Conservation (phyloP, 495 filamentous ascomycete genomes). For the Aspergillus taichungensis region DNA sequence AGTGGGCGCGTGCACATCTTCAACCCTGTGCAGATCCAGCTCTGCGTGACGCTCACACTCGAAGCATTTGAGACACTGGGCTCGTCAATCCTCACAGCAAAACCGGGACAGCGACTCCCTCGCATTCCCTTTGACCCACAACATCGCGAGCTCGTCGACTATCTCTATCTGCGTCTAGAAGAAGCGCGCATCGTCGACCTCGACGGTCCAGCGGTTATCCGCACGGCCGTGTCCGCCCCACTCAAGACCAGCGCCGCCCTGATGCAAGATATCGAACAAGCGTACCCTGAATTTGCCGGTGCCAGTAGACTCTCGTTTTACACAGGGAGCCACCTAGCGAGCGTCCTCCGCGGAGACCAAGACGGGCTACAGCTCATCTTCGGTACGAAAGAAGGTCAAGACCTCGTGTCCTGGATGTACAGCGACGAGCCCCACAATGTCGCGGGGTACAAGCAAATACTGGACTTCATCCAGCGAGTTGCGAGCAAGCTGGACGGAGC, state of each 20-base stretch:
- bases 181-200: constrained; percentile 33
- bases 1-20: constrained; percentile 22
- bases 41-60: constrained; percentile 29
- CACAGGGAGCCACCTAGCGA: constrained; percentile 32
- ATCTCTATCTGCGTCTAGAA: constrained; percentile 34
- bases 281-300: constrained; percentile 27
- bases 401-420: constrained; percentile 38
- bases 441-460: constrained; percentile 32
- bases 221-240: constrained; percentile 28
- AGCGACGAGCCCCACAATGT: constrained; percentile 33
- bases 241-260: constrained; percentile 23
- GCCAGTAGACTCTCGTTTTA: constrained; percentile 35
- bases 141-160: constrained; percentile 26
- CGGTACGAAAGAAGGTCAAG: constrained; percentile 33
- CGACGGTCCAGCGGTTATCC: constrained; percentile 21
- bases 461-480: constrained; percentile 31
- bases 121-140: constrained; percentile 23
- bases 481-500: constrained; percentile 11
- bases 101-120: constrained; percentile 22
- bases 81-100: constrained; percentile 20
- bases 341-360: constrained; percentile 31
- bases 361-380: constrained; percentile 44
- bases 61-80: constrained; percentile 41
- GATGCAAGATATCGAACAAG: constrained; percentile 24
- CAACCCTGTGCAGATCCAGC: constrained; percentile 20